Percentiles rank a stretch among this genome's conserved stretches.
These are phyloP conservation scores for Scutellaria barbata DNA, from an alignment of 257 asterid species.

Conservation along the genomic window DNA sequence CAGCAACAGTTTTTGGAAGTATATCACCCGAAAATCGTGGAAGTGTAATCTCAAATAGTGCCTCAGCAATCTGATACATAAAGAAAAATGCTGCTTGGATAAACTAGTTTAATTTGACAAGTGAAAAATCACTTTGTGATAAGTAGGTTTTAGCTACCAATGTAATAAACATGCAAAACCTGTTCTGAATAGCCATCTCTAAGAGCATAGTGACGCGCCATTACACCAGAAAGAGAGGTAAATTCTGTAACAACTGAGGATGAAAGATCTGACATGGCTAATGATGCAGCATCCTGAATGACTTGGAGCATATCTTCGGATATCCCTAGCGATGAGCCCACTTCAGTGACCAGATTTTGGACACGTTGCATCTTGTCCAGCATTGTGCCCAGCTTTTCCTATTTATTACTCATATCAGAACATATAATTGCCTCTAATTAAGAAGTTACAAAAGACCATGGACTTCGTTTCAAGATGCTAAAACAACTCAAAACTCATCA, in stretches of 20 bases:
- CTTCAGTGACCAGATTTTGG: slow-evolving; percentile 62
- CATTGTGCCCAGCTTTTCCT: slow-evolving; percentile 97
- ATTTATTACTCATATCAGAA: slow-evolving; percentile 34
- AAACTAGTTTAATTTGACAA: slow-evolving; percentile 25
- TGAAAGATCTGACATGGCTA: slow-evolving; percentile 94
- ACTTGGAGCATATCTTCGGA: slow-evolving; percentile 59
- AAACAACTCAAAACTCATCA: slow-evolving; percentile 22
- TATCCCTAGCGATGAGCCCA: slow-evolving; percentile 62
- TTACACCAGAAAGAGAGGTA: slow-evolving; percentile 90
- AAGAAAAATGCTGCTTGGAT: slow-evolving; percentile 29
- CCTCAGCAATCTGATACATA: slow-evolving; percentile 76
- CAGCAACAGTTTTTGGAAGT: slow-evolving; percentile 90
- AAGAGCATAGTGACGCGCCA: slow-evolving; percentile 95
- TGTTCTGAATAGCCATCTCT: slow-evolving; percentile 89
- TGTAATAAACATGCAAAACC: slow-evolving; percentile 47
- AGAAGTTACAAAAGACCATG: background rate
- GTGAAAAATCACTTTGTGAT: background rate
- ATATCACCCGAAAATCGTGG: slow-evolving; percentile 92
- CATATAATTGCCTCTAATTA: slow-evolving; percentile 24
- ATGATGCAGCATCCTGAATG: slow-evolving; percentile 71
- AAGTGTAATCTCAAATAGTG: slow-evolving; percentile 82
- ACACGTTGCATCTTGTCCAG: slow-evolving; percentile 92
- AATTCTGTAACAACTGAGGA: slow-evolving; percentile 93
- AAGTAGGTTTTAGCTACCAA: slow-evolving; percentile 21
- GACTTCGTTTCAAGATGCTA: slow-evolving; percentile 24